Percentiles rank a stretch among this genome's conserved stretches.
Evolutionary conservation across 2,329 filamentous ascomycete genomes (phyloP).

Genomic region (Lachnellula suecica): DNA sequence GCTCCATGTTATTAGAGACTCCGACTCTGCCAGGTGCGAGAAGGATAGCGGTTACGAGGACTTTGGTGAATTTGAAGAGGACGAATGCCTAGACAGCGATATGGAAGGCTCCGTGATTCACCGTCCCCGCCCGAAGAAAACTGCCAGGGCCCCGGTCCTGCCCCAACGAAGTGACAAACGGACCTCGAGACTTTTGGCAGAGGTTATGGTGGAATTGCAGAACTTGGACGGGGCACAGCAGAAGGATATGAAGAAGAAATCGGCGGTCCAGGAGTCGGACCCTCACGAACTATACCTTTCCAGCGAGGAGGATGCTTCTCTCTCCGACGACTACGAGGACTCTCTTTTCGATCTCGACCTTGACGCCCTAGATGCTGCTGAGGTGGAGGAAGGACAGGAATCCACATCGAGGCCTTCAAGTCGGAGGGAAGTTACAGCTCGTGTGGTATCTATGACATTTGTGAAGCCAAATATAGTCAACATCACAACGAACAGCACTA

Average conservation of each 20-base stretch:
- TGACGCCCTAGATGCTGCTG: conserved; percentile 6
- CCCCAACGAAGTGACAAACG: conserved; percentile 27
- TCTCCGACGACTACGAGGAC: conserved; percentile 59
- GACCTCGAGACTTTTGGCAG: conserved; percentile 25
- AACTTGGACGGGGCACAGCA: conserved; percentile 20
- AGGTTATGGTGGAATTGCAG: conserved; percentile 27
- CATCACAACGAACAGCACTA: conserved; percentile 5
- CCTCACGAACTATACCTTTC: conserved; percentile 64
- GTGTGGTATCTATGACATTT: conserved; percentile 58
- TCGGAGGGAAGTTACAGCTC: conserved; percentile 48
- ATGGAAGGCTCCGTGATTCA: conserved; percentile 30
- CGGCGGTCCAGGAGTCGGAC: conserved; percentile 24
- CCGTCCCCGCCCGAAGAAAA: conserved; percentile 22
- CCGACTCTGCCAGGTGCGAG: conserved; percentile 2
- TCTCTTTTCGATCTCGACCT: conserved; percentile 40
- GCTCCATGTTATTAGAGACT: conserved; percentile 7
- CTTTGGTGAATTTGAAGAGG: conserved; percentile 23
- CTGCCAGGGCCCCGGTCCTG: conserved; percentile 20
- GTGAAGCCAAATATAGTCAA: conserved; percentile 53
- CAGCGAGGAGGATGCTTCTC: conserved; percentile 64
- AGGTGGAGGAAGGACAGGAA: conserved; percentile 35
- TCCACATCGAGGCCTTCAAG: conserved; percentile 22
- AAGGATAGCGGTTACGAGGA: conserved; percentile 19
- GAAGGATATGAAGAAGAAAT: conserved; percentile 15
- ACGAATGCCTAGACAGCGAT: conserved; percentile 25